Conservation (phyloP, 1,284 basidiomycete genomes). For the Irpex sp. region DNA sequence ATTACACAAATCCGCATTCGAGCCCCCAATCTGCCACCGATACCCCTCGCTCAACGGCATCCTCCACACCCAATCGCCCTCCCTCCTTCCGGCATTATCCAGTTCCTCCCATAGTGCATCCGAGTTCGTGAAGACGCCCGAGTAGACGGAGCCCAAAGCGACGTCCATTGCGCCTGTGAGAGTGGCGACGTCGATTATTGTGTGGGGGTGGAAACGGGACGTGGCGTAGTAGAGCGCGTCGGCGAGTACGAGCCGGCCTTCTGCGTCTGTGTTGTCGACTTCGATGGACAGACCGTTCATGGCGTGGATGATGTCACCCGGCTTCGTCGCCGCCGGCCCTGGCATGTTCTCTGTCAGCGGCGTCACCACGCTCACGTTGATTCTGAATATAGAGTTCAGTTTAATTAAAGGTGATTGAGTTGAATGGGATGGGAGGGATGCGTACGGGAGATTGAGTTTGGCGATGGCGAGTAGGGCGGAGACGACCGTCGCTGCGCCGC, state of each 20-base stretch:
- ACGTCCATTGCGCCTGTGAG: slow-evolving; percentile 65
- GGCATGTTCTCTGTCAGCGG: slow-evolving; percentile 89
- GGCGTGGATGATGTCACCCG: slow-evolving; percentile 78
- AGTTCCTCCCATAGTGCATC: slow-evolving; percentile 73
- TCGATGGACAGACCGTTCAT: slow-evolving; percentile 89
- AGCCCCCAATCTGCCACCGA: slow-evolving; percentile 68
- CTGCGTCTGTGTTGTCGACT: slow-evolving; percentile 87
- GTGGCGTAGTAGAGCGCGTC: slow-evolving; percentile 86
- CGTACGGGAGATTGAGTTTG: slow-evolving; percentile 71
- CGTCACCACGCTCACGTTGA: slow-evolving; percentile 71
- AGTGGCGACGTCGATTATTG: slow-evolving; percentile 83
- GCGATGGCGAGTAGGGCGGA: slow-evolving; percentile 75
- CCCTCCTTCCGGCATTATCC: slow-evolving; percentile 62
- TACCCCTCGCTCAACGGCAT: slow-evolving; percentile 82
- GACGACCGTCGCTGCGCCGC: slow-evolving; percentile 79
- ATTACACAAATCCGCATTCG: slow-evolving; percentile 82
- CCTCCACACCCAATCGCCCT: slow-evolving; percentile 81
- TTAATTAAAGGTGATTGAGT: background rate
- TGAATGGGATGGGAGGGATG: slow-evolving; percentile 9
- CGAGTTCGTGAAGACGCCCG: slow-evolving; percentile 78
- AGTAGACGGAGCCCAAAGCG: slow-evolving; percentile 70
- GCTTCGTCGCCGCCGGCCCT: slow-evolving; percentile 81
- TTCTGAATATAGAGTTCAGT: slow-evolving; percentile 30
- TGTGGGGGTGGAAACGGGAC: slow-evolving; percentile 74
- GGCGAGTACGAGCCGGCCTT: slow-evolving; percentile 77